Conservation (phyloP, 2,329 filamentous ascomycete genomes). For the Helotiales sp. region DNA sequence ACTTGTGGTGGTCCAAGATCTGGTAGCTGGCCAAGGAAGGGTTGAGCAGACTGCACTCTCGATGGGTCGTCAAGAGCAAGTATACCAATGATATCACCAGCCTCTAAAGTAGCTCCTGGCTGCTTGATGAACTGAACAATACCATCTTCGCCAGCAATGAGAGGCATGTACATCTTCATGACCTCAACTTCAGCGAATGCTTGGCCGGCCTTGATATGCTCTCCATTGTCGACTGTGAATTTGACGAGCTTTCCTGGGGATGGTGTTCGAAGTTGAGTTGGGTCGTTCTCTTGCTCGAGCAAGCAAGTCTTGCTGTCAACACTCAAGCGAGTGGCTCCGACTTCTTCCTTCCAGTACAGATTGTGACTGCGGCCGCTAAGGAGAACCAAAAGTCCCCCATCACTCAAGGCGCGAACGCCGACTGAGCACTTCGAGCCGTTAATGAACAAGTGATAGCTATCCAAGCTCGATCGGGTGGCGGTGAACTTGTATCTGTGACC, state of each 20-base stretch:
- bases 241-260: slow-evolving; percentile 98
- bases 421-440: slow-evolving; percentile 97
- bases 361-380: slow-evolving; percentile 94
- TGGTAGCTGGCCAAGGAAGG: slow-evolving; percentile 89
- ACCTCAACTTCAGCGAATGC: slow-evolving; percentile 97
- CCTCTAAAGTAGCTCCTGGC: slow-evolving; percentile 95
- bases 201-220: slow-evolving; percentile 90
- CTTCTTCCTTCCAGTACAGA: slow-evolving; percentile 99
- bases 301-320: slow-evolving; percentile 98
- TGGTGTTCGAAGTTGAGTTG: slow-evolving; percentile 92
- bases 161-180: slow-evolving; percentile 99
- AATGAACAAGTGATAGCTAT: slow-evolving; percentile 98
- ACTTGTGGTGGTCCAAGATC: slow-evolving; percentile 85
- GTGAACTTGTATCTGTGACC: slow-evolving; percentile 97
- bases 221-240: slow-evolving; percentile 93
- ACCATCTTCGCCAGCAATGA: slow-evolving; percentile 93
- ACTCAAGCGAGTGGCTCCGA: slow-evolving; percentile 91
- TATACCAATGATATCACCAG: slow-evolving; percentile 98
- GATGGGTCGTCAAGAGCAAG: slow-evolving; percentile 93
- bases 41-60: slow-evolving; percentile 94
- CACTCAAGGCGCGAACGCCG: slow-evolving; percentile 88
- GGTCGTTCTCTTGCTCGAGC: slow-evolving; percentile 98
- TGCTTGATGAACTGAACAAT: slow-evolving; percentile 99
- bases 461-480: slow-evolving; percentile 85
- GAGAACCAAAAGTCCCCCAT: slow-evolving; percentile 90